Evolutionary conservation across 352 stramenopile genomes (phyloP), one percentile per base, ranked within the genome.

Genomic region (Pythium aquatile): DNA sequence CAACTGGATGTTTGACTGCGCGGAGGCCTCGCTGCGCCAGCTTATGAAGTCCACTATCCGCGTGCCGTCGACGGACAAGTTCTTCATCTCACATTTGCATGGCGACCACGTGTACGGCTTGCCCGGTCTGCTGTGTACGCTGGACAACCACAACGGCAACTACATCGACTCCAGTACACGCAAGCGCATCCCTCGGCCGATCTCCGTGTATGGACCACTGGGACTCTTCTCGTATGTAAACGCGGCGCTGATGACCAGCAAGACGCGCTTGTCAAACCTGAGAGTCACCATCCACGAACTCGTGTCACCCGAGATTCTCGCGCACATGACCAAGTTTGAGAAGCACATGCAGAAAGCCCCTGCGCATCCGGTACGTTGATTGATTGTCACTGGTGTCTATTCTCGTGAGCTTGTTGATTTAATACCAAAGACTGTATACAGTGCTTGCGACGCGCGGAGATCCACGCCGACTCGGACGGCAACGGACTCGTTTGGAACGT

Each of bases 1-100:
- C 37, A 94, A 88, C 59, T 96, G 86, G 85, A 91, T 96, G 77
- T 94, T 96, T 56, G 88, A 96, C 72, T 95, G 87, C 42, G 88
- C 83, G 0, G 88, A 96, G 53, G 87, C 84, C 17, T 91, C 82
- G 57, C 62, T 93, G 47, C 73, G 82, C 5, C 87, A 96, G 61
- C 71, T 96, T 28, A 93, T 95, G 69, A 87, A 88, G 62, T 92
- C 78, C 58, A 76, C 76, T 9, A 78, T 93, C 20, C 79, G 82
- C 4, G 83, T 91, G 60, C 77, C 85, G 17, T 73, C 84, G 14
- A 91, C 82, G 5, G 89, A 85, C 66, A 88, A 88, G 68, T 94
- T 96, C 68, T 96, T 96, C 56, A 65, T 96, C 33, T 81, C 85
- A 42, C 88, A 96, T 65, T 33, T 95, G 54, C 88, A 96, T 59